Evolutionary conservation across 2,329 filamentous ascomycete genomes (phyloP).

Genomic region (Diaporthe eres): DNA sequence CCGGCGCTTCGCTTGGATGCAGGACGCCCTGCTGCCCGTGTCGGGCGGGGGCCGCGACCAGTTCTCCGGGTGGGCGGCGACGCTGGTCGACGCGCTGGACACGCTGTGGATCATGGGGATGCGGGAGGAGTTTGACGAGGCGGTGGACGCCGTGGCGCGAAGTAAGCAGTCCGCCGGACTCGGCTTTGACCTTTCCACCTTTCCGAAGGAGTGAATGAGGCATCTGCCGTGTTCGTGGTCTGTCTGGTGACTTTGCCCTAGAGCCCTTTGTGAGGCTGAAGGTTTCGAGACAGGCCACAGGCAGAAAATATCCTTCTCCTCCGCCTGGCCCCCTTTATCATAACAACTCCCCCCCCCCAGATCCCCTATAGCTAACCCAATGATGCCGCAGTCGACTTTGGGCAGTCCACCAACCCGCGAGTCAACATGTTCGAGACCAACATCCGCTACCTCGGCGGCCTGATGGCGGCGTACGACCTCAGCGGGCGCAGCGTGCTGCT

Average conservation of each 20-base stretch:
- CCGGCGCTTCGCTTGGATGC: slow-evolving; percentile 61
- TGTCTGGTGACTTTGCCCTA: not conserved
- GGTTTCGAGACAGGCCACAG: not conserved
- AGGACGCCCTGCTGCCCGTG: slow-evolving; percentile 63
- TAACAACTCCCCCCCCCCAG: not conserved
- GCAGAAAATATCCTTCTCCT: not conserved
- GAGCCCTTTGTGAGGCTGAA: not conserved
- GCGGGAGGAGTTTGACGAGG: slow-evolving; percentile 62
- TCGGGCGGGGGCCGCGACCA: slow-evolving; percentile 57
- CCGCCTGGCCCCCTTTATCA: not conserved
- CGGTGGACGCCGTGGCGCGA: slow-evolving; percentile 55
- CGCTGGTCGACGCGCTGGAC: slow-evolving; percentile 66
- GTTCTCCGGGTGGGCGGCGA: slow-evolving; percentile 67
- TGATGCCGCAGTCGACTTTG: slow-evolving; percentile 55
- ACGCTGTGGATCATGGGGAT: slow-evolving; percentile 65
- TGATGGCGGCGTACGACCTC: slow-evolving; percentile 50
- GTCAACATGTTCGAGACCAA: slow-evolving; percentile 62
- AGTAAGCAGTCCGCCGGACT: not conserved
- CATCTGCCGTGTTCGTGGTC: not conserved
- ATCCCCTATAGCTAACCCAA: not conserved
- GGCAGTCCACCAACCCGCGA: slow-evolving; percentile 50
- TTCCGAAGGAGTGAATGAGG: not conserved
- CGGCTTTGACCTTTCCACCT: not conserved
- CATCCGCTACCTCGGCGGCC: slow-evolving; percentile 60
- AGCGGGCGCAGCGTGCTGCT: slow-evolving; percentile 56